phyloP scores from a whole-genome alignment of 2,329 filamentous ascomycete species.

The Sclerotinia trifoliorum region DNA sequence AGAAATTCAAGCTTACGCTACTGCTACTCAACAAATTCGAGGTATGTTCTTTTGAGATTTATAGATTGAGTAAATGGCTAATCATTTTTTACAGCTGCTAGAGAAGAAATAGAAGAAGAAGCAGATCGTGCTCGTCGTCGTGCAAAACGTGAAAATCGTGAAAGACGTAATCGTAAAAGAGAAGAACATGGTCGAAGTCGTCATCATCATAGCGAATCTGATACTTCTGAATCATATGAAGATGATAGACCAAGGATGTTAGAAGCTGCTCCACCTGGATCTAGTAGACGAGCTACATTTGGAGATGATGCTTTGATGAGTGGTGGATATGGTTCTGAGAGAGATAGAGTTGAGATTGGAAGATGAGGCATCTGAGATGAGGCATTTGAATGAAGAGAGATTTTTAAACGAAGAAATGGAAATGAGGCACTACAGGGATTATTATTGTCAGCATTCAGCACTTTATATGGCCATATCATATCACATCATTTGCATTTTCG shows the following conservation, averaged over 20 bases:
- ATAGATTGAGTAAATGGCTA: not conserved
- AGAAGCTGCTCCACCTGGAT: constrained; percentile 33
- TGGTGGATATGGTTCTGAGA: constrained; percentile 29
- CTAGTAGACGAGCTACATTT: constrained; percentile 29
- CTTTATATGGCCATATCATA: not conserved
- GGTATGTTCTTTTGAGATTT: constrained; percentile 51
- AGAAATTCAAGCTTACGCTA: constrained; percentile 84
- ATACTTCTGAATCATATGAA: constrained; percentile 26
- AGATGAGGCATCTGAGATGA: not conserved
- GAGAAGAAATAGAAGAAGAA: constrained; percentile 40
- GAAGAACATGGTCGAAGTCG: constrained; percentile 25
- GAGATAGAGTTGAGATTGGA: constrained; percentile 2
- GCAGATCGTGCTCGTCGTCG: constrained; percentile 37
- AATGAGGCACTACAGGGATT: not conserved
- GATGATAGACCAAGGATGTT: constrained; percentile 34
- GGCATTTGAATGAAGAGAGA: too few relatives aligned
- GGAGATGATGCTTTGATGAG: constrained; percentile 36
- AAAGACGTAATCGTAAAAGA: constrained; percentile 36
- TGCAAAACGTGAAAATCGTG: constrained; percentile 37
- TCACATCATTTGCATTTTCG: constrained; percentile 1
- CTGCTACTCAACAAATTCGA: constrained; percentile 77
- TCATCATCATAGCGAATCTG: constrained; percentile 31
- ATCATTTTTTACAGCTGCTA: constrained; percentile 28
- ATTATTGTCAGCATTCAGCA: not conserved
- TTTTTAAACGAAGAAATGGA: not conserved